Percentiles rank a stretch among this genome's conserved stretches.
Evolutionary conservation across 2,329 filamentous ascomycete species (phyloP).

Genomic region (Hypoxylon sp.): DNA sequence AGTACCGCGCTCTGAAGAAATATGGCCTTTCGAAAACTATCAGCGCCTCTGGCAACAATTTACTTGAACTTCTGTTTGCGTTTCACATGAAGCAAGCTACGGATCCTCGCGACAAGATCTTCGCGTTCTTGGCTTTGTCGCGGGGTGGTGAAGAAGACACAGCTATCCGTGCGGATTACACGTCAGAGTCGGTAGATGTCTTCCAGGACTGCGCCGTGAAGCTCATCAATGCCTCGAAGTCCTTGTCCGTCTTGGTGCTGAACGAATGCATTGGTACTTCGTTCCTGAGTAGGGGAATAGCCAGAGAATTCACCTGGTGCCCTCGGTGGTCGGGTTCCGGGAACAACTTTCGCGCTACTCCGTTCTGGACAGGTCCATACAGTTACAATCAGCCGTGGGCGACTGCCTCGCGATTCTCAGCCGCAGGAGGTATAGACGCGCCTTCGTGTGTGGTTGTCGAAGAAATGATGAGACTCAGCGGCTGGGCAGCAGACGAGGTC

Average conservation of each 20-base stretch:
- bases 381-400: neutral
- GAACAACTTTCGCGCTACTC: neutral
- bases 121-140: neutral
- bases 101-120: neutral
- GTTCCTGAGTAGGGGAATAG: neutral
- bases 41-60: neutral
- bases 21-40: neutral
- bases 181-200: neutral
- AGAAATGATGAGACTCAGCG: neutral
- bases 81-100: neutral
- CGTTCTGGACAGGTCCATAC: neutral
- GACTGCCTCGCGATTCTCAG: neutral
- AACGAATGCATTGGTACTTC: neutral
- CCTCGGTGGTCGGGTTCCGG: neutral
- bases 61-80: neutral
- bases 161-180: neutral
- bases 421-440: neutral
- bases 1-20: neutral
- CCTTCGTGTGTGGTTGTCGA: neutral
- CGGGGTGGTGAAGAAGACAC: neutral
- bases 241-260: neutral
- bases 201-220: neutral
- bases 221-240: neutral
- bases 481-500: neutral
- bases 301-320: neutral